These are phyloP conservation scores for Globisporangium okanoganense DNA, from an alignment of 352 stramenopile species.

Conservation along the genomic window DNA sequence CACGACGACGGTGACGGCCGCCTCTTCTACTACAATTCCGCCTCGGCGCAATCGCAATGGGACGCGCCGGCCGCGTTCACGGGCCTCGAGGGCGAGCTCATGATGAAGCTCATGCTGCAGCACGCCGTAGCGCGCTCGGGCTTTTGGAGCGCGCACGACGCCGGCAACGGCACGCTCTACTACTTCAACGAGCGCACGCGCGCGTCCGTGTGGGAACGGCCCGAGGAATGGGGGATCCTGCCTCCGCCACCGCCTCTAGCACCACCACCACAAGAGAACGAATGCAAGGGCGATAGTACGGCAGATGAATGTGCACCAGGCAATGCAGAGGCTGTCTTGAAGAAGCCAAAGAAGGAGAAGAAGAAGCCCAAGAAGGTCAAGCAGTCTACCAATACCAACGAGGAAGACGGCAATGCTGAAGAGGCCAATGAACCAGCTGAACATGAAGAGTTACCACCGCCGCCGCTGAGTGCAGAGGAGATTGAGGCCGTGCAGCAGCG, in stretches of 20 bases:
- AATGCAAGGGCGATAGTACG: slow-evolving; percentile 8
- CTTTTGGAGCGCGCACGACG: slow-evolving; percentile 67
- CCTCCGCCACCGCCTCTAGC: slow-evolving; percentile 22
- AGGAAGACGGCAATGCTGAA: slow-evolving; percentile 18
- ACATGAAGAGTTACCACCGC: not conserved
- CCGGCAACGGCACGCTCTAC: slow-evolving; percentile 68
- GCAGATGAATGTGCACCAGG: no score
- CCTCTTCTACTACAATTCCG: slow-evolving; percentile 75
- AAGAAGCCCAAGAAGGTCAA: slow-evolving; percentile 20
- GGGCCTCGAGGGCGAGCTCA: slow-evolving; percentile 59
- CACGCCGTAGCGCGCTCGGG: slow-evolving; percentile 59
- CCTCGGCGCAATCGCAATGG: slow-evolving; percentile 52
- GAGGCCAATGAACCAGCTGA: slow-evolving; percentile 16
- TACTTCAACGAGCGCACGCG: slow-evolving; percentile 78
- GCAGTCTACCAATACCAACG: slow-evolving; percentile 13
- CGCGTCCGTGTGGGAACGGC: slow-evolving; percentile 67
- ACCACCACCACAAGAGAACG: slow-evolving; percentile 13
- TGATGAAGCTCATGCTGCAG: slow-evolving; percentile 85
- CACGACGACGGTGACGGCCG: slow-evolving; percentile 69
- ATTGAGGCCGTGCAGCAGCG: slow-evolving; percentile 23
- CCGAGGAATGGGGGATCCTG: slow-evolving; percentile 47
- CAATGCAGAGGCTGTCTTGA: not conserved
- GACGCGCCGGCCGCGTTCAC: slow-evolving; percentile 41
- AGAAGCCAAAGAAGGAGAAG: slow-evolving; percentile 3
- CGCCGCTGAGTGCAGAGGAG: slow-evolving; percentile 18